Percentiles rank a stretch among this genome's conserved stretches.
These are phyloP conservation scores for Colletotrichum chlorophyti DNA, from an alignment of 2,329 filamentous ascomycete genomes.

Conservation along the genomic window DNA sequence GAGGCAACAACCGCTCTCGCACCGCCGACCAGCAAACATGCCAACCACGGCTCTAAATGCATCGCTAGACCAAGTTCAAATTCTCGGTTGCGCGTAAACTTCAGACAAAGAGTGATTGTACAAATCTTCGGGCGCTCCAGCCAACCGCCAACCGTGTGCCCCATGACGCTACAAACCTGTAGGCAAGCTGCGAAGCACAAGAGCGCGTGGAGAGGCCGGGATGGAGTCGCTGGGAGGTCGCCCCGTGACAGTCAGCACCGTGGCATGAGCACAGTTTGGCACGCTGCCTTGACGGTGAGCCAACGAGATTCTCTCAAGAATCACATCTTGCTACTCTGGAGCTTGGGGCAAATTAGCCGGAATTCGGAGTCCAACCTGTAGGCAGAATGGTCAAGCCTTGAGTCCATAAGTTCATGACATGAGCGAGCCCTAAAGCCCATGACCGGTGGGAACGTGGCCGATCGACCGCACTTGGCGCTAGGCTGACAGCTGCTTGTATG, in stretches of 20 bases:
- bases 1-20: too few relatives aligned
- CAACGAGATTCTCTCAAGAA: background rate
- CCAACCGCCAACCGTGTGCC: conserved; percentile 2
- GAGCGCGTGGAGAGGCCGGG: conserved; percentile 18
- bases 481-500: too few relatives aligned
- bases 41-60: too few relatives aligned
- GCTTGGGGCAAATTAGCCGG: too few relatives aligned
- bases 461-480: conserved; percentile 3
- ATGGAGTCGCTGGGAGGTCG: conserved; percentile 11
- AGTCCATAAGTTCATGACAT: background rate
- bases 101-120: too few relatives aligned
- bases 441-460: background rate
- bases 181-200: conserved; percentile 5
- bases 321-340: background rate
- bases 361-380: background rate
- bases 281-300: conserved; percentile 1
- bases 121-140: too few relatives aligned
- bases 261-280: conserved; percentile 6
- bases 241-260: conserved; percentile 10
- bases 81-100: background rate
- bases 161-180: too few relatives aligned
- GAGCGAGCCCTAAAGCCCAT: background rate
- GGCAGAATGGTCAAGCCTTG: background rate
- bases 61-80: too few relatives aligned
- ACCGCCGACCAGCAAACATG: too few relatives aligned